Conservation (phyloP, 202 grass and related monocot species). For the Digitaria exilis region DNA sequence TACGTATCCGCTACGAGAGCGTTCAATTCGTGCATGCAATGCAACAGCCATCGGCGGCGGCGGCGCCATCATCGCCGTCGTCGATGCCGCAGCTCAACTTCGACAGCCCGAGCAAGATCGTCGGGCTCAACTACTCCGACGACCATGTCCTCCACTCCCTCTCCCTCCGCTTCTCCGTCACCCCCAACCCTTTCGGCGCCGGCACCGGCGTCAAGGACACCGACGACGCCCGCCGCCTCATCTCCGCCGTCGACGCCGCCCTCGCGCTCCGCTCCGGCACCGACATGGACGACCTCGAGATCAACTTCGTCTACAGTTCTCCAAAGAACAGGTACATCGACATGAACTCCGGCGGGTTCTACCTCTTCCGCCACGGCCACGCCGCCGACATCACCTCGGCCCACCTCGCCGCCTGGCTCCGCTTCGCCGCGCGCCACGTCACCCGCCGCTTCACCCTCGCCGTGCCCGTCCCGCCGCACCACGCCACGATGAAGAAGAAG, state of each 20-base stretch:
- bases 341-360: not conserved
- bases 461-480: not conserved
- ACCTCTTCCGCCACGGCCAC: not conserved
- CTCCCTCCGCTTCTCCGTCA: not conserved
- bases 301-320: conserved; percentile 17
- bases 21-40: not conserved
- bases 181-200: conserved; percentile 12
- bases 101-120: not conserved
- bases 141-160: not conserved
- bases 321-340: not conserved
- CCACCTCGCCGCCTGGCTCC: conserved; percentile 19
- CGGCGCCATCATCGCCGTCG: not conserved
- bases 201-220: not conserved
- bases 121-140: conserved; percentile 21
- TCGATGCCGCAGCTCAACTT: not conserved
- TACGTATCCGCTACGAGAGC: not conserved
- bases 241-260: not conserved
- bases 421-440: conserved; percentile 23
- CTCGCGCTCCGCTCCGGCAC: not conserved
- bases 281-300: conserved; percentile 19
- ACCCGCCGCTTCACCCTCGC: not conserved
- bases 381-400: not conserved
- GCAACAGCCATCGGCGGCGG: not conserved
- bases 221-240: not conserved
- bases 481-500: not conserved